Conservation (phyloP, 2,329 filamentous ascomycete species). For the Penicillium sp. region DNA sequence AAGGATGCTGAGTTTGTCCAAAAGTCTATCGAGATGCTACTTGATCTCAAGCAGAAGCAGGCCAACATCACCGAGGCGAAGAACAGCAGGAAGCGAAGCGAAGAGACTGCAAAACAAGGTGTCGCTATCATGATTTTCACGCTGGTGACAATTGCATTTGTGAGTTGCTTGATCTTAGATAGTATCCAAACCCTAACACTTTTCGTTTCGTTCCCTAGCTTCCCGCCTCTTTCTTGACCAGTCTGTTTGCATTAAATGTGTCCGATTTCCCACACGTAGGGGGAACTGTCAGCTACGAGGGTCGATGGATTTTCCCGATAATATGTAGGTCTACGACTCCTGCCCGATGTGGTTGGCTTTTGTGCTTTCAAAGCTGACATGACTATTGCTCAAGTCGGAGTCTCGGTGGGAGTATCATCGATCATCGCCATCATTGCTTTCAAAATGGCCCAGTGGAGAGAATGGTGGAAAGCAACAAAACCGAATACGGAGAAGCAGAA, state of each 20-base stretch:
- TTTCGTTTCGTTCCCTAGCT: not conserved
- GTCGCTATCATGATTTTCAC: not conserved
- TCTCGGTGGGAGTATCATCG: not conserved
- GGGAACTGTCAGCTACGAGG: not conserved
- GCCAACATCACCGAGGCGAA: not conserved
- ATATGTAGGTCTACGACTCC: not conserved
- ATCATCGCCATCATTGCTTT: not conserved
- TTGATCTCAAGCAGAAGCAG: not conserved
- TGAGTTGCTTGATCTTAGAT: not conserved
- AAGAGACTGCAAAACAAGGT: not conserved
- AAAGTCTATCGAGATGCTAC: not conserved
- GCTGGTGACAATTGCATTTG: not conserved
- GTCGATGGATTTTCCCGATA: constrained; percentile 1
- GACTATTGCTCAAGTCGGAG: not conserved
- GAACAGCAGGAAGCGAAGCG: not conserved
- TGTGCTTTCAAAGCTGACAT: not conserved
- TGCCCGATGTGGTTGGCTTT: not conserved
- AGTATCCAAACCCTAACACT: not conserved
- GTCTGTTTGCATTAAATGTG: constrained; percentile 2
- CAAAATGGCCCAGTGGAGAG: not conserved
- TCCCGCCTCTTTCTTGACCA: not conserved
- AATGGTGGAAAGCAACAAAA: not conserved
- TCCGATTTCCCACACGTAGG: not conserved
- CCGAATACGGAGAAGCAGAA: not conserved
- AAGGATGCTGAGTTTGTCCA: constrained; percentile 15